phyloP scores from a whole-genome alignment of 306 rosid genomes.

The Benincasa hispida region DNA sequence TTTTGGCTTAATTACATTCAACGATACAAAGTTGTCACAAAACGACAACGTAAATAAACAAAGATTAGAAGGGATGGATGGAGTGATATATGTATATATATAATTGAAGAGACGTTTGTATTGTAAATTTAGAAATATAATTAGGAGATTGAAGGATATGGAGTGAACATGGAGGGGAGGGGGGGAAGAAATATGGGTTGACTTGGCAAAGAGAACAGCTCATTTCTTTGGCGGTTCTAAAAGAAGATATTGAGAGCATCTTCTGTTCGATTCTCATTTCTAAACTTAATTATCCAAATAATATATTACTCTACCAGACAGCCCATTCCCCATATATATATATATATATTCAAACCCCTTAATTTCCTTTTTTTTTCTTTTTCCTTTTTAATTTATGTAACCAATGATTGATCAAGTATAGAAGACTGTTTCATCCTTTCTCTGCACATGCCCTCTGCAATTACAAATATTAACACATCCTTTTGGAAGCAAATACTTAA shows the following conservation, averaged over 20 bases:
- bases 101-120: not conserved
- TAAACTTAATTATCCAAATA: slow-evolving; percentile 4
- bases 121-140: not conserved
- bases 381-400: not conserved
- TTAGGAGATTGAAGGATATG: not conserved
- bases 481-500: not conserved
- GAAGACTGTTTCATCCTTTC: slow-evolving; percentile 2
- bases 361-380: not conserved
- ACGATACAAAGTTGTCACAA: not conserved
- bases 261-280: not conserved
- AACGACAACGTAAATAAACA: not conserved
- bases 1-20: too few species aligned
- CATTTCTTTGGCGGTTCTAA: slow-evolving; percentile 3
- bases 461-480: not conserved
- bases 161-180: slow-evolving; percentile 9
- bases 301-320: not conserved
- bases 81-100: not conserved
- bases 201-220: slow-evolving; percentile 8
- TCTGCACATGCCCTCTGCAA: not conserved
- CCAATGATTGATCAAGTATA: slow-evolving; percentile 3
- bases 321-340: not conserved
- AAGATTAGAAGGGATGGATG: not conserved
- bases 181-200: slow-evolving; percentile 1
- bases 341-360: not conserved
- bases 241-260: slow-evolving; percentile 4